phyloP scores from a whole-genome alignment of 2,329 filamentous ascomycete species.

The Mycosphaerella sp. region DNA sequence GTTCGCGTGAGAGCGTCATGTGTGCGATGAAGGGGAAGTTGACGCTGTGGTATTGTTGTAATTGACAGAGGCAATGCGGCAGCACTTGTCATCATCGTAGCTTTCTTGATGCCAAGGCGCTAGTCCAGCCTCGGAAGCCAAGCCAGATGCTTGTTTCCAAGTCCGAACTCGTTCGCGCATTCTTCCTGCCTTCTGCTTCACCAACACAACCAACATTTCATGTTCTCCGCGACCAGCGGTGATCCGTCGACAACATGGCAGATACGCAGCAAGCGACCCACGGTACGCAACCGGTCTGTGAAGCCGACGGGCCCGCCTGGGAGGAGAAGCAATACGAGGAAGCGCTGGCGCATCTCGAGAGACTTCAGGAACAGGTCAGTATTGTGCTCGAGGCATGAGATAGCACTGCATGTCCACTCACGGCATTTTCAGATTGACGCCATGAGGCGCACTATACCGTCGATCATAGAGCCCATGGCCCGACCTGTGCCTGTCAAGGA shows the following conservation, averaged over 20 bases:
- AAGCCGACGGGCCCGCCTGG: constrained; percentile 15
- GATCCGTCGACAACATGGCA: not conserved
- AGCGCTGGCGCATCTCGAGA: constrained; percentile 42
- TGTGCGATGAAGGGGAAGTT: no score
- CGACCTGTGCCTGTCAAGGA: constrained; percentile 19
- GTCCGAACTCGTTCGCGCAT: no score
- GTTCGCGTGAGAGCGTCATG: not conserved
- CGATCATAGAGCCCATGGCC: constrained; percentile 38
- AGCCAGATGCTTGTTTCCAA: no score
- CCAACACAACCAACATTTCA: not conserved
- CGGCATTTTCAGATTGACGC: constrained; percentile 36
- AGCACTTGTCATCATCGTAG: no score
- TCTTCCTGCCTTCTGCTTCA: not conserved
- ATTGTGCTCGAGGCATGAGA: not conserved
- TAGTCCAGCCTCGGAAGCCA: no score
- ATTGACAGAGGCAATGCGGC: no score
- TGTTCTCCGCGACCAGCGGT: not conserved
- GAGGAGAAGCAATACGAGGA: constrained; percentile 28
- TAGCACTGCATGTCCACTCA: not conserved
- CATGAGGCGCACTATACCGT: constrained; percentile 40
- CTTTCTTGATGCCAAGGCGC: no score
- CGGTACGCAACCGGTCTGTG: not conserved
- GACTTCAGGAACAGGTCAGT: constrained; percentile 40
- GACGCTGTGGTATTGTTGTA: no score
- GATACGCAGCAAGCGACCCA: not conserved